Evolutionary conservation across 179 eudicot genomes (phyloP).

Genomic region (Dionaea muscipula): DNA sequence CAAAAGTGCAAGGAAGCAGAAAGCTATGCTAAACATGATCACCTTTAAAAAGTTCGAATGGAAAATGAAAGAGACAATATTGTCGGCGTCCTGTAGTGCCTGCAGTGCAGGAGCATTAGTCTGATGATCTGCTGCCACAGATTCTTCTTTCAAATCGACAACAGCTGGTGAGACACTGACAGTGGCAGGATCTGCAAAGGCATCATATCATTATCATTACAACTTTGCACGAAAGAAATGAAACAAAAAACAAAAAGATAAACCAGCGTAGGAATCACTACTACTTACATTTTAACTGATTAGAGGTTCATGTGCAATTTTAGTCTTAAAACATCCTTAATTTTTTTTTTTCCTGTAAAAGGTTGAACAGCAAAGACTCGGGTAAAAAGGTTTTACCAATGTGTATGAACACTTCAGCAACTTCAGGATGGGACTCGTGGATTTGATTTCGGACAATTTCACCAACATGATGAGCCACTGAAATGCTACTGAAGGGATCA

Average conservation of each 20-base stretch:
- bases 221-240: not conserved
- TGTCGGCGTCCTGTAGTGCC: slow-evolving; percentile 43
- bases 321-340: too few relatives aligned
- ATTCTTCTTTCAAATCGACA: slow-evolving; percentile 17
- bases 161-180: slow-evolving; percentile 26
- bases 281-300: too few relatives aligned
- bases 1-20: not conserved
- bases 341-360: too few relatives aligned
- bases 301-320: too few relatives aligned
- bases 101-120: slow-evolving; percentile 19
- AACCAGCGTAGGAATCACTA: too few relatives aligned
- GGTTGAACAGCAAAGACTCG: not conserved
- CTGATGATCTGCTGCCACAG: slow-evolving; percentile 13
- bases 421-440: slow-evolving; percentile 64
- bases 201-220: not conserved
- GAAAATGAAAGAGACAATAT: slow-evolving; percentile 34
- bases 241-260: not conserved
- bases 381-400: slow-evolving; percentile 37
- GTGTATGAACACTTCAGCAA: slow-evolving; percentile 93
- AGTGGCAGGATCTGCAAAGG: slow-evolving; percentile 47
- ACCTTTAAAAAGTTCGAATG: slow-evolving; percentile 53
- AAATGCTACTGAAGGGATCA: slow-evolving; percentile 82
- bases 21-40: slow-evolving; percentile 3
- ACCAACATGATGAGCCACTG: slow-evolving; percentile 81
- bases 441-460: slow-evolving; percentile 68